Conservation (phyloP, 164 flowering plant genomes). For the Magnolia kwangsiensis region DNA sequence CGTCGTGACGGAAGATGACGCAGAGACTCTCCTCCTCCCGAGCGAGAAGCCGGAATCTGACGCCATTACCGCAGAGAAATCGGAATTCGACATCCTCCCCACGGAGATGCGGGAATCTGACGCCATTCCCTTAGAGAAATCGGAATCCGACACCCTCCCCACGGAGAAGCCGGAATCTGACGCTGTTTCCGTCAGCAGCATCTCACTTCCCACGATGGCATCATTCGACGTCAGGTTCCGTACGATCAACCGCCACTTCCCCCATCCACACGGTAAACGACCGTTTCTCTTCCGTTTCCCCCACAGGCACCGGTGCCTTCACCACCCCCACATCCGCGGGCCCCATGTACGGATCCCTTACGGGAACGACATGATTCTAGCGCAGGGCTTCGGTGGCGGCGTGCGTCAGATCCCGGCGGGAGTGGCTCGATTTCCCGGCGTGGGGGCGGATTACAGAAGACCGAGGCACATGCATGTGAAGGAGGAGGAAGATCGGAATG, state of each 20-base stretch:
- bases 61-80: neutral
- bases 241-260: conserved; percentile 38
- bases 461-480: neutral
- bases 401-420: conserved; percentile 16
- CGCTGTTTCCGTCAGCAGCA: neutral
- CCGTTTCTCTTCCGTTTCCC: conserved; percentile 27
- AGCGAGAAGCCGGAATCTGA: neutral
- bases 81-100: neutral
- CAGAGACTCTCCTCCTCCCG: neutral
- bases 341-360: conserved; percentile 15
- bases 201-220: conserved; percentile 17
- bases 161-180: neutral
- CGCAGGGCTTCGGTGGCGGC: neutral
- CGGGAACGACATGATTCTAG: conserved; percentile 41
- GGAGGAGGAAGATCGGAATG: conserved; percentile 8
- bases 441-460: neutral
- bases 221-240: conserved; percentile 26
- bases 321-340: conserved; percentile 2
- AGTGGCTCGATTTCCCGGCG: neutral
- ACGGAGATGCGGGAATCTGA: neutral
- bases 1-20: neutral
- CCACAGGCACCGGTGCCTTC: conserved; percentile 24
- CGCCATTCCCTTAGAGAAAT: neutral
- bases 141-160: neutral
- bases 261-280: conserved; percentile 1